These are phyloP conservation scores for Trichoderma gamsii DNA, from an alignment of 495 filamentous ascomycete genomes.

Conservation along the genomic window DNA sequence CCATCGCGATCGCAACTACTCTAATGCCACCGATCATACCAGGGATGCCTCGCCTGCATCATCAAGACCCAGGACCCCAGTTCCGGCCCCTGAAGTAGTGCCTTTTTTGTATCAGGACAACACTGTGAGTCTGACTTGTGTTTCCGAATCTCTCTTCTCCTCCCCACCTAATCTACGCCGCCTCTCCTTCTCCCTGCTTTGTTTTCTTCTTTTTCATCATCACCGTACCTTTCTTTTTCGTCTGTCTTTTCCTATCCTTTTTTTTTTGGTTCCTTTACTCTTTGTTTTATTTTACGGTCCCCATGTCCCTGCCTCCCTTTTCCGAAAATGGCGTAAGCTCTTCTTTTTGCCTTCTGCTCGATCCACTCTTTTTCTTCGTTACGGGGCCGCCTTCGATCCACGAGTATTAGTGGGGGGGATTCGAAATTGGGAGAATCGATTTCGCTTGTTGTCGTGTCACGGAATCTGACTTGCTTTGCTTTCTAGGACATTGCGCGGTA, in stretches of 20 bases:
- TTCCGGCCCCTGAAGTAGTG: slow-evolving; percentile 87
- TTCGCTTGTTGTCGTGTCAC: slow-evolving; percentile 3
- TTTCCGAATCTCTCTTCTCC: slow-evolving; percentile 19
- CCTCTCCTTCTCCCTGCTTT: slow-evolving; percentile 10
- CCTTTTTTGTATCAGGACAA: slow-evolving; percentile 92
- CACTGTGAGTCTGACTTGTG: slow-evolving; percentile 49
- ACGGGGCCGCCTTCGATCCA: slow-evolving; percentile 12
- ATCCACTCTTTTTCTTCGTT: slow-evolving; percentile 12
- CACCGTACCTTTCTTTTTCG: not conserved
- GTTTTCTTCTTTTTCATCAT: not conserved
- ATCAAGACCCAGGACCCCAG: slow-evolving; percentile 73
- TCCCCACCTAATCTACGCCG: not conserved
- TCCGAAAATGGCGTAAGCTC: slow-evolving; percentile 8
- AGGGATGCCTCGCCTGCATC: slow-evolving; percentile 60
- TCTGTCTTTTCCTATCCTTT: not conserved
- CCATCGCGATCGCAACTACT: slow-evolving; percentile 69
- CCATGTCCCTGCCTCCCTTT: slow-evolving; percentile 9
- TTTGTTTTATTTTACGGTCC: not conserved
- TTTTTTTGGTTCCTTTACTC: slow-evolving; percentile 15
- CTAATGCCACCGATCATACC: slow-evolving; percentile 55
- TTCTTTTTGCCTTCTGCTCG: not conserved
- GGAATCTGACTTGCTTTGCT: slow-evolving; percentile 1
- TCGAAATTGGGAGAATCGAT: slow-evolving; percentile 7
- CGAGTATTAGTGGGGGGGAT: slow-evolving; percentile 3
- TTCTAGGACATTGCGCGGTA: slow-evolving; percentile 69